Evolutionary conservation across 2,329 filamentous ascomycete genomes (phyloP).

Genomic region (Calonectria multiphialidica): DNA sequence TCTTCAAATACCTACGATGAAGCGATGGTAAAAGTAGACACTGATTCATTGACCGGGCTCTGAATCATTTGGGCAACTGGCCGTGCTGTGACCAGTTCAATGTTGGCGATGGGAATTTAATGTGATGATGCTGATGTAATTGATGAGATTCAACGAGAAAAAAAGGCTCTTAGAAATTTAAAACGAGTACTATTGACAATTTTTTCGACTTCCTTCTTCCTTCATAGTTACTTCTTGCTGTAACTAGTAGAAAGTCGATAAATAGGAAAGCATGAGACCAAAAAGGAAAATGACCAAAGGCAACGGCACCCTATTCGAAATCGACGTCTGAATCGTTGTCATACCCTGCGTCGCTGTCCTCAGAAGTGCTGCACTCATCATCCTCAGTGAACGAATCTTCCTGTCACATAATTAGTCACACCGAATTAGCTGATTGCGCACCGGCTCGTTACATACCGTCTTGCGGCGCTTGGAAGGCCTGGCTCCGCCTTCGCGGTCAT

Average conservation of each 20-base stretch:
- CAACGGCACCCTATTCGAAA: not conserved
- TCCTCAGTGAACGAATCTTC: not conserved
- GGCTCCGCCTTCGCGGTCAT: conserved; percentile 30
- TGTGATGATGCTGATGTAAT: too few species aligned
- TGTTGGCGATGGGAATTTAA: too few species aligned
- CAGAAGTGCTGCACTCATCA: not conserved
- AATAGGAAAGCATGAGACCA: too few species aligned
- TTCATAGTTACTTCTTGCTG: too few species aligned
- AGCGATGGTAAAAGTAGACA: not conserved
- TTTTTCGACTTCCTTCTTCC: too few species aligned
- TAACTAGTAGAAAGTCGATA: too few species aligned
- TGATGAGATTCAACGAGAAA: too few species aligned
- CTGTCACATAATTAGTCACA: not conserved
- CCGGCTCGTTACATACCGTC: not conserved
- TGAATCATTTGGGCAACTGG: too few species aligned
- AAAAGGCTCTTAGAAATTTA: too few species aligned
- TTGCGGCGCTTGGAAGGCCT: not conserved
- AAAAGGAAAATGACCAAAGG: too few species aligned
- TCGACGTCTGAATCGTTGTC: conserved; percentile 10
- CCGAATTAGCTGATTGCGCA: not conserved
- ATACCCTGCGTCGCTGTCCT: conserved; percentile 10
- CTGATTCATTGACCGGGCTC: not conserved
- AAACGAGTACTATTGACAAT: too few species aligned
- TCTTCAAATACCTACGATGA: not conserved
- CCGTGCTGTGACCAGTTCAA: too few species aligned